Conservation (phyloP, 208 protist species). For the Leishmania mexicana region DNA sequence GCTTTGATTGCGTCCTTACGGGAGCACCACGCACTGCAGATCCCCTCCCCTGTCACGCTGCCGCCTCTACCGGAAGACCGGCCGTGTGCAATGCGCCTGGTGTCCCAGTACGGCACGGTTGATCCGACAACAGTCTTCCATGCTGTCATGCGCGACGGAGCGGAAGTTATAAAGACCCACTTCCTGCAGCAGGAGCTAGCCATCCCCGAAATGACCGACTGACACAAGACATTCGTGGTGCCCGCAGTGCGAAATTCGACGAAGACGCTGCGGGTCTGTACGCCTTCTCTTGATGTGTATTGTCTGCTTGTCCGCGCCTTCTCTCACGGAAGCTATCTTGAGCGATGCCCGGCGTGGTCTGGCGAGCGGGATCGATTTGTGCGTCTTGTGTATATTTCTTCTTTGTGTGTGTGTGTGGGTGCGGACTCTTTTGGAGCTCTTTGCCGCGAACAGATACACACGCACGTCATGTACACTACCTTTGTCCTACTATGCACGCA, state of each 20-base stretch:
- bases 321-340: neutral
- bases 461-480: constrained; percentile 9
- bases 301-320: neutral
- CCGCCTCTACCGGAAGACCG: constrained; percentile 29
- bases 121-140: constrained; percentile 15
- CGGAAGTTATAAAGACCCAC: constrained; percentile 29
- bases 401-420: neutral
- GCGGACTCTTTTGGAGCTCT: neutral
- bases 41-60: constrained; percentile 7
- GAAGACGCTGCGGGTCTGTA: neutral
- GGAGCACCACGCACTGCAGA: constrained; percentile 10
- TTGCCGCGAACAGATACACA: neutral
- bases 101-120: constrained; percentile 34
- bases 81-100: constrained; percentile 25
- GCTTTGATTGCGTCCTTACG: constrained; percentile 18
- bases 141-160: constrained; percentile 18
- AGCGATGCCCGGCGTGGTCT: neutral
- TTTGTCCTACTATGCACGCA: neutral
- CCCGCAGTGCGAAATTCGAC: neutral
- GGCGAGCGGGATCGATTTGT: neutral
- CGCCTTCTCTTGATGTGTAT: neutral
- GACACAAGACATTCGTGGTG: neutral
- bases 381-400: neutral
- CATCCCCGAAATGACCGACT: constrained; percentile 21
- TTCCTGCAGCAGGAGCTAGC: constrained; percentile 30